These are phyloP conservation scores for Pichia phayaonensis DNA, from an alignment of 805 yeast species.

Conservation along the genomic window DNA sequence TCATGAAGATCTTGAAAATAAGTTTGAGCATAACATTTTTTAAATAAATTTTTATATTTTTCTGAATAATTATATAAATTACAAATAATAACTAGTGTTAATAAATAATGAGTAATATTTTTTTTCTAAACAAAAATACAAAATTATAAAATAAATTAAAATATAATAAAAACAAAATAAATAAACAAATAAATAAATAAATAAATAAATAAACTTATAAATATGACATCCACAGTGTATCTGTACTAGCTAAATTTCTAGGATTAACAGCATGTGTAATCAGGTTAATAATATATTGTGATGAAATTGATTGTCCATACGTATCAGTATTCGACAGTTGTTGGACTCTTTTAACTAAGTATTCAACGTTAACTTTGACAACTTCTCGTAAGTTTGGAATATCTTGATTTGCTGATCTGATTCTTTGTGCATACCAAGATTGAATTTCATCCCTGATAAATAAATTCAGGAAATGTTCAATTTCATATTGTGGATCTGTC, in stretches of 20 bases:
- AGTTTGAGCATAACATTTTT: slow-evolving; percentile 17
- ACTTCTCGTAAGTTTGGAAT: slow-evolving; percentile 70
- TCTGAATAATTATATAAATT: not conserved
- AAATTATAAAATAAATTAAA: not conserved
- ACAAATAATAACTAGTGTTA: not conserved
- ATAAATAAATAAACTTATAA: slow-evolving; percentile 33
- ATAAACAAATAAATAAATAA: no score
- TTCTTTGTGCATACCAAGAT: slow-evolving; percentile 88
- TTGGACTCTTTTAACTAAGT: slow-evolving; percentile 68
- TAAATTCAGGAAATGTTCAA: slow-evolving; percentile 85
- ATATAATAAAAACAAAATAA: no score
- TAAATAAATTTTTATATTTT: slow-evolving; percentile 7
- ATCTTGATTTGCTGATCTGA: slow-evolving; percentile 75
- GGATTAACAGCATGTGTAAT: slow-evolving; percentile 95
- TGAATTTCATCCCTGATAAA: slow-evolving; percentile 94
- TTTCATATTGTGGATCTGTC: slow-evolving; percentile 84
- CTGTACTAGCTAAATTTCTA: slow-evolving; percentile 83
- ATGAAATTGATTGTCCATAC: slow-evolving; percentile 66
- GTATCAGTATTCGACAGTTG: slow-evolving; percentile 52
- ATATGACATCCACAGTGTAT: slow-evolving; percentile 93
- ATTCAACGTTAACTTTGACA: slow-evolving; percentile 81
- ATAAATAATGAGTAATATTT: not conserved
- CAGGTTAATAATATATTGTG: slow-evolving; percentile 83
- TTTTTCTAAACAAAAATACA: not conserved
- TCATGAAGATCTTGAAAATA: slow-evolving; percentile 11